These are phyloP conservation scores for Calonectria pseudoreteaudii DNA, from an alignment of 2,329 filamentous ascomycete species.

Conservation along the genomic window DNA sequence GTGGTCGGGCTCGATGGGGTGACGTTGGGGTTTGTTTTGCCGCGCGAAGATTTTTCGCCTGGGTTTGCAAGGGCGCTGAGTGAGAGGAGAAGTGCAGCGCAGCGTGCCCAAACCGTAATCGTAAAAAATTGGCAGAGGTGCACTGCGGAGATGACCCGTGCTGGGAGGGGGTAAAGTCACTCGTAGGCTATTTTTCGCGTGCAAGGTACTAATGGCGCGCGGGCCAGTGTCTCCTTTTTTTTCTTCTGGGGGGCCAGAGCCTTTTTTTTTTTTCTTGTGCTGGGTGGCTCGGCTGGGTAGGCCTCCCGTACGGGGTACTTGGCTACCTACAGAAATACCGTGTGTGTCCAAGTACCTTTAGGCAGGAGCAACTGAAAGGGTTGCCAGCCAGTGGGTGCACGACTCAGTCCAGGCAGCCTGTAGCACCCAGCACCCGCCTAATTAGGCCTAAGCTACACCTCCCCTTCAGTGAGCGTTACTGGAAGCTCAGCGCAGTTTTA, in stretches of 20 bases:
- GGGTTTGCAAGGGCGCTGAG: constrained; percentile 47
- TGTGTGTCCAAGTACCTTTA: not conserved
- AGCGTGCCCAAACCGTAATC: constrained; percentile 25
- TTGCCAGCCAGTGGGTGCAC: constrained; percentile 4
- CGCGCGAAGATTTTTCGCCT: constrained; percentile 67
- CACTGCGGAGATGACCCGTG: constrained; percentile 40
- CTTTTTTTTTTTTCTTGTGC: not conserved
- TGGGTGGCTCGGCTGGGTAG: constrained; percentile 4
- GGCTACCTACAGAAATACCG: not conserved
- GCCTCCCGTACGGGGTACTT: not conserved
- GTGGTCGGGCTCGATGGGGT: constrained; percentile 62
- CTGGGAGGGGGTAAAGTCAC: constrained; percentile 41
- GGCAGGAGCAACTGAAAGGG: not conserved
- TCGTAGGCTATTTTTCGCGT: constrained; percentile 29
- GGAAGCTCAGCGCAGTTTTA: not conserved
- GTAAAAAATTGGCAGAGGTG: constrained; percentile 29
- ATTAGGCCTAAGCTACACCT: constrained; percentile 16
- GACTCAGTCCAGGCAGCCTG: constrained; percentile 14
- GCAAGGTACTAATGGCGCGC: constrained; percentile 45
- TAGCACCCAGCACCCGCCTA: constrained; percentile 21
- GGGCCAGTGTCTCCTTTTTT: constrained; percentile 49
- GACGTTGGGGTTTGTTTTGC: constrained; percentile 68
- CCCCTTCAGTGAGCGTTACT: constrained; percentile 1
- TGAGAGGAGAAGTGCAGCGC: constrained; percentile 25
- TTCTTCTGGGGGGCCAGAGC: constrained; percentile 12